Base-by-base conservation (phyloP, 148 eudicot genomes). In the Amaranthus cruentus region DNA sequence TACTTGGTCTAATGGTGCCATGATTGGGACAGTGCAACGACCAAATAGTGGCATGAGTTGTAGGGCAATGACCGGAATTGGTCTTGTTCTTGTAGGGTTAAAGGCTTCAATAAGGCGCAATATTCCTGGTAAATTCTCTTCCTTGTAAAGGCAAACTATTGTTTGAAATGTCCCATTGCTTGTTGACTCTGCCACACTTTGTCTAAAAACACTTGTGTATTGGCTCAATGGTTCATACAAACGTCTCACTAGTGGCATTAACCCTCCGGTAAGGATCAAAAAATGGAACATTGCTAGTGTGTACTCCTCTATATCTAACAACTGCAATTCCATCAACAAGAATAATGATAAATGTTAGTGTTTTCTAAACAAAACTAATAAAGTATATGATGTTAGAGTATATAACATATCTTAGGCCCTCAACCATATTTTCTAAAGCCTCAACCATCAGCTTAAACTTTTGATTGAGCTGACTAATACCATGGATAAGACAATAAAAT, bases 111-210 rank as follows among this genome's bases (percentile, higher is more conserved):
- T 66, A 0, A 82, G 82, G 6, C 75, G 68, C 8, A 82, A 50
- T 6, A 75, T 68, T 6, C 82, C 75, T 0, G 82, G 79, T 6
- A 75, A 55, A 52, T 82, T 75, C 5, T 76, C 78, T 64, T 79
- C 77, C 21, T 69, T 76, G 71, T 79, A 66, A 47, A 82, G 55
- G 72, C 85, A 82, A 5, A 71, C 68, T 54, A 82, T 13, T 47
- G 76, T 62, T 57, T 68, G 70, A 0, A 78, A 44, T 44, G 55
- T 43, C 18, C 69, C 69, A 4, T 62, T 72, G 5, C 67, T 65
- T 5, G 47, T n/a, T 7, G 55, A 47, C 2, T 75, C 73, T 48
- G 69, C 65, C 46, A 75, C 66, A 43, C 61, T 78, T 18, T 47
- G 69, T 56, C 71, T 74, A n/a, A 65, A 60, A 47, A 66, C 50